Conservation (phyloP, 805 yeast genomes). For the Wickerhamiella vanderwaltii region DNA sequence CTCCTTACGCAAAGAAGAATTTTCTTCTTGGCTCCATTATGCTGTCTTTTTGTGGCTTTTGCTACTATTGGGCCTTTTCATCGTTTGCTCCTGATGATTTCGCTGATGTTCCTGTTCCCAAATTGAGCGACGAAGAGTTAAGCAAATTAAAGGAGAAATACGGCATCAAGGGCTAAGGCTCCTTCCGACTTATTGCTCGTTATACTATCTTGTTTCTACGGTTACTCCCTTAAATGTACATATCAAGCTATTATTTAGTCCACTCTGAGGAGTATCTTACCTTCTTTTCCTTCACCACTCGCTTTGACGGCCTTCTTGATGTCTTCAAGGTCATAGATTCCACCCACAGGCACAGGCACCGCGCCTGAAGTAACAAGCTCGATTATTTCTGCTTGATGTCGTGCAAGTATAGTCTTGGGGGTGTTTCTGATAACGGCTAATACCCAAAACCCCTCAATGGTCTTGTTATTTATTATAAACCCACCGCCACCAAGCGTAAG, state of each 20-base stretch:
- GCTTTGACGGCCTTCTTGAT: conserved; percentile 7
- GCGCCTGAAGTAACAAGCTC: neutral
- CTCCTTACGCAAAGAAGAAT: conserved; percentile 73
- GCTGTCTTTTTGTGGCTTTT: conserved; percentile 53
- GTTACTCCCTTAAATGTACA: neutral
- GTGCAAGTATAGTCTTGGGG: neutral
- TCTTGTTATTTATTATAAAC: conserved; percentile 2
- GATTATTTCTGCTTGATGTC: conserved; percentile 1
- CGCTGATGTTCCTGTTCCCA: conserved; percentile 88
- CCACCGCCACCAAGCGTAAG: conserved; percentile 1
- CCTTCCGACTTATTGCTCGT: neutral
- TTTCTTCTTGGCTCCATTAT: conserved; percentile 48
- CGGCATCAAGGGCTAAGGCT: conserved; percentile 31
- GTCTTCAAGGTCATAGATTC: conserved; percentile 1
- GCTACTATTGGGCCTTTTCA: conserved; percentile 33
- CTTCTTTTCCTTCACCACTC: neutral
- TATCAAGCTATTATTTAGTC: neutral
- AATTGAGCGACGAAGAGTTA: conserved; percentile 67
- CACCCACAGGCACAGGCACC: conserved; percentile 5
- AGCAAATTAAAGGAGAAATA: conserved; percentile 61
- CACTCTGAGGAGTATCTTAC: conserved; percentile 12
- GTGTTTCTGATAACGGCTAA: neutral
- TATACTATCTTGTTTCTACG: no score
- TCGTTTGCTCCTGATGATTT: conserved; percentile 55
- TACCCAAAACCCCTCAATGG: conserved; percentile 9